A percentile compares a stretch with the other conserved stretches of the same genome.
These are phyloP conservation scores for Calonectria pseudoreteaudii DNA, from an alignment of 2,329 filamentous ascomycete genomes.

Conservation along the genomic window DNA sequence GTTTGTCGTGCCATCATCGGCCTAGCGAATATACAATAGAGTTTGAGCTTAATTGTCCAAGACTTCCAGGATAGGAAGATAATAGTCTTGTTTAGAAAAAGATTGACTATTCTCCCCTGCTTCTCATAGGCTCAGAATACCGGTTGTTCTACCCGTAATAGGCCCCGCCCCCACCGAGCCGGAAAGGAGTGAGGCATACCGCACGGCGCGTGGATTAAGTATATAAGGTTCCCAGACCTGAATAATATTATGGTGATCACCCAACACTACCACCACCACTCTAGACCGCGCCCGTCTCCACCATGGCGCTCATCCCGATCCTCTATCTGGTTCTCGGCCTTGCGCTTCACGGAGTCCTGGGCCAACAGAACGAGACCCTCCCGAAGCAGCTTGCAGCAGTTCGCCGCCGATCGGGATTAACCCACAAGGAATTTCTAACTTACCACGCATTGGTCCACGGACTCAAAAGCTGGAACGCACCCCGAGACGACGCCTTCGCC, in stretches of 20 bases:
- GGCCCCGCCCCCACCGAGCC: background rate
- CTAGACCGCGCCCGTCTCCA: background rate
- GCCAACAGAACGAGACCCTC: conserved; percentile 24
- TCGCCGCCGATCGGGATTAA: conserved; percentile 8
- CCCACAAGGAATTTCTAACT: conserved; percentile 11
- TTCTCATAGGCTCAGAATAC: background rate
- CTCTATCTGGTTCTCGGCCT: background rate
- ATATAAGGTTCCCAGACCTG: background rate
- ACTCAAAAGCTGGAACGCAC: conserved; percentile 10
- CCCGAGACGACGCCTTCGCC: background rate
- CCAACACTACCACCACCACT: background rate
- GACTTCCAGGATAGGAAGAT: background rate
- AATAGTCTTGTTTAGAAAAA: no score
- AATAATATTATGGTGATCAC: background rate
- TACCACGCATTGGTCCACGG: conserved; percentile 13
- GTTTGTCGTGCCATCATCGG: background rate
- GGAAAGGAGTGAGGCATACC: background rate
- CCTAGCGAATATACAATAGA: background rate
- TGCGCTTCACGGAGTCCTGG: background rate
- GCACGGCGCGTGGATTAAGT: background rate
- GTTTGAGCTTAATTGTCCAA: background rate
- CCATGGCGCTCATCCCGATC: background rate
- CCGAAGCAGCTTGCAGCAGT: conserved; percentile 9
- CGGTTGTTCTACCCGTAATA: background rate
- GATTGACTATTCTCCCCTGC: background rate